Evolutionary conservation across 2,329 filamentous ascomycete species (phyloP), one percentile per base, ranked within the genome.

Genomic region (Neopestalotiopsis sp.): DNA sequence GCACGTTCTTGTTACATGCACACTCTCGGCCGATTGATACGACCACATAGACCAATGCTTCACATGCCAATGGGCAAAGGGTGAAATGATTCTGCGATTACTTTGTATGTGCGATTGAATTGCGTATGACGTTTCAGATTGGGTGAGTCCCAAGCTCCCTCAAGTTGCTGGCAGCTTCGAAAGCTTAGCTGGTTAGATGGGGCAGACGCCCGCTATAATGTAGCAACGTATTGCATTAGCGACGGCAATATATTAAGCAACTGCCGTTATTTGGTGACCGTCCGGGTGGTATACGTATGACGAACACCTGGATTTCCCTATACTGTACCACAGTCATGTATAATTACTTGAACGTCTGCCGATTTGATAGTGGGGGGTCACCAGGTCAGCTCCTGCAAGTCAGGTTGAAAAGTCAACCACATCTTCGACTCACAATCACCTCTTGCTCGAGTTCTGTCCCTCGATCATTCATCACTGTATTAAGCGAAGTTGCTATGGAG

Each of bases 91-190:
- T 38, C 5, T 17, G 20, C 20, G 14, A 64, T 10, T 28, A 28
- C 24, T 28, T 28, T 28, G 13, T 56, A 57, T 28, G 38, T 10
- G 5, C 53, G 13, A 57, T 62, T 13, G 32, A 57, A 13, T 57
- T 58, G 30, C 63, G 63, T 57, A 66, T 57, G 63, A 38, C 61
- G 61, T 64, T 64, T 64, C n/a, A 32, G 38, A 49, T 49, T 64
- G 38, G 57, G 24, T 42, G 59, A 42, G 57, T 59, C 30, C 13
- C 10, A 10, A 38, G 34, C 34, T 38, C 10, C 24, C 34, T 38
- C 34, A 38, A 59, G 24, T 28, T 58, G 24, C 24, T 30, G 24
- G 24, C 57, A 32, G 57, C 57, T 59, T 30, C 30, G 57, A 34
- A 59, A 59, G 57, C 57, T 59, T 34, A 62, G n/a, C 30, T 42